Percentiles rank a stretch among this genome's conserved stretches.
Evolutionary conservation across 192 early-diverging fungal species (phyloP).

Genomic region (Neocallimastix lanati): DNA sequence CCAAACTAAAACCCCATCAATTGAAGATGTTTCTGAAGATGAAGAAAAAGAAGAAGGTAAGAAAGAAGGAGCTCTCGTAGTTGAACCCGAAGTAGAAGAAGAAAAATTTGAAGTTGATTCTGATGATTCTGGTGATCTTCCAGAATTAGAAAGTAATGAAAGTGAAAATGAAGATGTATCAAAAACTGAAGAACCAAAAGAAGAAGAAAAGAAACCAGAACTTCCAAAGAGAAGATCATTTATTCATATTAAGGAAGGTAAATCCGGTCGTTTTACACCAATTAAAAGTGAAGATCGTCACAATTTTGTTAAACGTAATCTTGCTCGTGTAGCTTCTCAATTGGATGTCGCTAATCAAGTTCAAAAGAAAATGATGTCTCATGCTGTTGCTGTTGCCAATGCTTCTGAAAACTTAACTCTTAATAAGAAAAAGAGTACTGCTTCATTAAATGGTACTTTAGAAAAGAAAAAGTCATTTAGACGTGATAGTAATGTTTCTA

Average conservation of each 20-base stretch:
- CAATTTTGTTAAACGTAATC: neutral
- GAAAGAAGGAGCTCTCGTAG: neutral
- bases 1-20: neutral
- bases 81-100: neutral
- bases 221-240: neutral
- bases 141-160: neutral
- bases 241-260: neutral
- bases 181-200: neutral
- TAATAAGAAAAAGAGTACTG: neutral
- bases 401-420: neutral
- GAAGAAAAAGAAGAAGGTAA: neutral
- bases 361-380: neutral
- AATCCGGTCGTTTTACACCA: neutral
- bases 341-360: neutral
- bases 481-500: neutral
- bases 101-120: neutral
- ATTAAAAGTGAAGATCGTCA: neutral
- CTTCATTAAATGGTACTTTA: neutral
- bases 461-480: neutral
- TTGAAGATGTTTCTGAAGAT: neutral
- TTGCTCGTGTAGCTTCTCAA: neutral
- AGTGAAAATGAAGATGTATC: neutral
- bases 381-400: neutral
- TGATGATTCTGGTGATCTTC: neutral
- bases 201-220: neutral